These are phyloP conservation scores for Globisporangium camurandrum DNA, from an alignment of 352 stramenopile genomes.

Conservation along the genomic window DNA sequence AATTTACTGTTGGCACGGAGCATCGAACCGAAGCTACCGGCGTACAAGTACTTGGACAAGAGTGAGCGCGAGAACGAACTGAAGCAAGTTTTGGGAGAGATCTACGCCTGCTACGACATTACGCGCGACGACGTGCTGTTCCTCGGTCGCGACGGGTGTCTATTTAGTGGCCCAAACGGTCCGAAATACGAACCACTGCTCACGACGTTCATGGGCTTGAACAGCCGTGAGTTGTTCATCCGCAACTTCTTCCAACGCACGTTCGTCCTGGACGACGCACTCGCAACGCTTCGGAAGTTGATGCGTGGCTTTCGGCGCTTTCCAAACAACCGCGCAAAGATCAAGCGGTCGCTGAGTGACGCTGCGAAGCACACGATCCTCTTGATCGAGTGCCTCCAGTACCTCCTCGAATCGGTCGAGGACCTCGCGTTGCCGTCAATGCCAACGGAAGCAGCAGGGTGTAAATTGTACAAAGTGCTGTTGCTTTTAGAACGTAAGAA, in stretches of 20 bases:
- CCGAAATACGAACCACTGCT: constrained; percentile 94
- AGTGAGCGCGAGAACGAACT: constrained; percentile 97
- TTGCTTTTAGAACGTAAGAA: constrained; percentile 86
- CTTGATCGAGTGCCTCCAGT: constrained; percentile 95
- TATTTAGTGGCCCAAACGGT: constrained; percentile 91
- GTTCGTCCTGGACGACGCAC: constrained; percentile 94
- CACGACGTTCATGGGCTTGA: constrained; percentile 94
- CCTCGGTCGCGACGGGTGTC: constrained; percentile 90
- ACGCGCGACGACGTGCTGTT: constrained; percentile 94
- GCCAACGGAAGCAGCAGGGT: constrained; percentile 33
- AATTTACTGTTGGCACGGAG: constrained; percentile 96
- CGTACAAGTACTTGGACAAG: constrained; percentile 96
- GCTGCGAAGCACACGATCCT: constrained; percentile 93
- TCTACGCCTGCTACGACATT: constrained; percentile 95
- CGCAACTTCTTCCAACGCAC: constrained; percentile 96
- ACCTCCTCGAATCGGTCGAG: constrained; percentile 93
- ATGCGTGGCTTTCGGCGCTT: constrained; percentile 84
- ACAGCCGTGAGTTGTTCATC: constrained; percentile 96
- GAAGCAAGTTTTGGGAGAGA: constrained; percentile 93
- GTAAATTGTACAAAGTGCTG: constrained; percentile 90
- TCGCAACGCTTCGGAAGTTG: constrained; percentile 80
- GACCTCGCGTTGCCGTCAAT: constrained; percentile 65
- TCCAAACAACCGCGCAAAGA: constrained; percentile 68
- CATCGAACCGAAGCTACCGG: constrained; percentile 94
- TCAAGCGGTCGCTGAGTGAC: constrained; percentile 87